Evolutionary conservation across 192 early-diverging fungal genomes (phyloP).

Genomic region (Pecoramyces ruminantium): DNA sequence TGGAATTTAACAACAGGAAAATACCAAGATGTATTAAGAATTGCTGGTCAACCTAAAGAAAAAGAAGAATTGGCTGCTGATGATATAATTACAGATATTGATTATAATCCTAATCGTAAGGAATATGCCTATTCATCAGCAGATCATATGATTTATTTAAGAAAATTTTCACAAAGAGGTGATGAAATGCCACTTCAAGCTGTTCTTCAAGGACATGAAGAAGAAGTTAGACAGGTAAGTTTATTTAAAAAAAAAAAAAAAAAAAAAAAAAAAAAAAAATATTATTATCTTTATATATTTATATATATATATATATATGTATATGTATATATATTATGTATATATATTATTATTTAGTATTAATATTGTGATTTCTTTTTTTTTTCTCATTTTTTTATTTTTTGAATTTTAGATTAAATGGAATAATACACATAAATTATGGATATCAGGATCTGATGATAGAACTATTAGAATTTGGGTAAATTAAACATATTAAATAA

Average conservation of each 20-base stretch:
- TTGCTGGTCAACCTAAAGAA: background rate
- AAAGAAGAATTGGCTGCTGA: slow-evolving; percentile 38
- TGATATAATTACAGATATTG: slow-evolving; percentile 31
- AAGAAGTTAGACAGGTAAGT: slow-evolving; percentile 32
- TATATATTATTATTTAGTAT: too few relatives aligned
- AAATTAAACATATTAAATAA: background rate
- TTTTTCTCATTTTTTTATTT: too few relatives aligned
- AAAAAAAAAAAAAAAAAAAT: background rate
- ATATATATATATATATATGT: too few relatives aligned
- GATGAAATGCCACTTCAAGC: slow-evolving; percentile 28
- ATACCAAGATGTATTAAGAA: slow-evolving; percentile 24
- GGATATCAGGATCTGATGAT: slow-evolving; percentile 45
- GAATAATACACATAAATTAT: slow-evolving; percentile 18
- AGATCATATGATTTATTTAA: slow-evolving; percentile 30
- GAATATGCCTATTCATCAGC: slow-evolving; percentile 32
- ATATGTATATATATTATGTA: too few relatives aligned
- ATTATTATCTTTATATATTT: background rate
- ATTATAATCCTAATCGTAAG: slow-evolving; percentile 25
- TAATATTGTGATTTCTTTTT: background rate
- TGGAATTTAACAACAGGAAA: slow-evolving; percentile 19
- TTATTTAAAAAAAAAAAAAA: background rate
- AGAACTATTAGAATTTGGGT: slow-evolving; percentile 37
- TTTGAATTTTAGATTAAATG: slow-evolving; percentile 20
- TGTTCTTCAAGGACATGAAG: slow-evolving; percentile 40
- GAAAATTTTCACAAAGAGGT: slow-evolving; percentile 28